Conservation (phyloP, 164 flowering plant species). For the Piper longum region DNA sequence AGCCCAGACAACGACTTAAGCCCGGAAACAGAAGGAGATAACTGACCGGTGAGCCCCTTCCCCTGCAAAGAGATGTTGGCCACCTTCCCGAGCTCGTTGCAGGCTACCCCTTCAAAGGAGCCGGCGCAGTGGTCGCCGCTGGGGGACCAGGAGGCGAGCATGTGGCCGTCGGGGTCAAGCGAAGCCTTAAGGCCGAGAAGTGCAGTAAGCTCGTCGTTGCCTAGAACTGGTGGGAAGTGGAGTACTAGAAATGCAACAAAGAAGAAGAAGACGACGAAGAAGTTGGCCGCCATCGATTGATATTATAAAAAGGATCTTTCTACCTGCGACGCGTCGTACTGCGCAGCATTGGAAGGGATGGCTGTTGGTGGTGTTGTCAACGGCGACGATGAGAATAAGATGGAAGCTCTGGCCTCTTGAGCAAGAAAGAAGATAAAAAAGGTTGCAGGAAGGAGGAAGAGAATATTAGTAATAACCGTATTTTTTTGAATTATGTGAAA, state of each 20-base stretch:
- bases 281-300: too few species aligned
- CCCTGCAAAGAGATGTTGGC: conserved; percentile 82
- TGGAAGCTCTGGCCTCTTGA: too few species aligned
- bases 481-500: too few species aligned
- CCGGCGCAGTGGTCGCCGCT: conserved; percentile 48
- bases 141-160: conserved; percentile 62
- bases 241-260: conserved; percentile 2
- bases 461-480: too few species aligned
- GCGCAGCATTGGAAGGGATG: neutral
- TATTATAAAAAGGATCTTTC: neutral
- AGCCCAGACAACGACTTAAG: conserved; percentile 70
- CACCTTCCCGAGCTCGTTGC: conserved; percentile 57
- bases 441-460: too few species aligned
- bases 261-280: conserved; percentile 7
- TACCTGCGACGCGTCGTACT: neutral
- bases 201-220: conserved; percentile 28
- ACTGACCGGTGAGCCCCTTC: conserved; percentile 58
- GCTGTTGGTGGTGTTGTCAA: too few species aligned
- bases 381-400: too few species aligned
- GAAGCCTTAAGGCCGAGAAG: conserved; percentile 54
- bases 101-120: conserved; percentile 70
- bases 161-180: conserved; percentile 46
- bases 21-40: conserved; percentile 51
- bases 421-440: too few species aligned
- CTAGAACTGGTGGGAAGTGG: conserved; percentile 5